A percentile compares a stretch with the other conserved stretches of the same genome.
These are phyloP conservation scores for Periconia digitata DNA, from an alignment of 2,329 filamentous ascomycete genomes.

Conservation along the genomic window DNA sequence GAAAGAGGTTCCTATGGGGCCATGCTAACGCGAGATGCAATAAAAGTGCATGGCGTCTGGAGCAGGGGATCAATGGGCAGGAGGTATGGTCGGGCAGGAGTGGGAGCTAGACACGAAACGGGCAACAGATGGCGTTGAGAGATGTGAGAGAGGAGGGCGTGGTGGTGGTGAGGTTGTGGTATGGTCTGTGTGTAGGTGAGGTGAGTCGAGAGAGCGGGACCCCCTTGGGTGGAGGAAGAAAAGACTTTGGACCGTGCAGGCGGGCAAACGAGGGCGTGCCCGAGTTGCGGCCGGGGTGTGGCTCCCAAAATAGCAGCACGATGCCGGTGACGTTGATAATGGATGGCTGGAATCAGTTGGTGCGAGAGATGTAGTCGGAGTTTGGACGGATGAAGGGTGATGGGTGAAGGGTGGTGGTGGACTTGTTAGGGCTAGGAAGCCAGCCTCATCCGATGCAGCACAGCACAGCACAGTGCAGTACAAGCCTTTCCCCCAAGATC, in stretches of 20 bases:
- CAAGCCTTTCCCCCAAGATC: too few relatives aligned
- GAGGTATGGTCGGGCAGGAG: slow-evolving; percentile 34
- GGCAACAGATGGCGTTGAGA: slow-evolving; percentile 8
- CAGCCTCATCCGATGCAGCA: too few relatives aligned
- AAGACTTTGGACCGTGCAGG: slow-evolving; percentile 8
- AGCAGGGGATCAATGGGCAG: slow-evolving; percentile 16
- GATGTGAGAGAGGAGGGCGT: not conserved
- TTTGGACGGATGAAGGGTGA: not conserved
- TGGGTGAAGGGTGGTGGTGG: not conserved
- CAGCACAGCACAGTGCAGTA: too few relatives aligned
- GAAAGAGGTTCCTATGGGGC: slow-evolving; percentile 36
- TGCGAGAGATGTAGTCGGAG: too few relatives aligned
- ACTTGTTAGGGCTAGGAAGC: too few relatives aligned
- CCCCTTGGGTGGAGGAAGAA: not conserved
- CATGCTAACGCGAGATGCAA: slow-evolving; percentile 27
- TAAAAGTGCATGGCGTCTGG: slow-evolving; percentile 25
- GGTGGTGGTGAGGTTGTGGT: slow-evolving; percentile 16
- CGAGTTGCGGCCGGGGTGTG: slow-evolving; percentile 16
- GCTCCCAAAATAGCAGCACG: slow-evolving; percentile 24
- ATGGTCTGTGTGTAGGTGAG: not conserved
- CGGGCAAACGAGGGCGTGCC: slow-evolving; percentile 24
- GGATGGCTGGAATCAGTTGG: not conserved
- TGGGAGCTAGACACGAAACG: slow-evolving; percentile 26
- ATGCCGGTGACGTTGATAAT: not conserved
- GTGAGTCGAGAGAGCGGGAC: slow-evolving; percentile 4